A percentile compares a stretch with the other conserved stretches of the same genome.
Conservation (phyloP, 306 rosid genomes). For the Quercus cerris region DNA sequence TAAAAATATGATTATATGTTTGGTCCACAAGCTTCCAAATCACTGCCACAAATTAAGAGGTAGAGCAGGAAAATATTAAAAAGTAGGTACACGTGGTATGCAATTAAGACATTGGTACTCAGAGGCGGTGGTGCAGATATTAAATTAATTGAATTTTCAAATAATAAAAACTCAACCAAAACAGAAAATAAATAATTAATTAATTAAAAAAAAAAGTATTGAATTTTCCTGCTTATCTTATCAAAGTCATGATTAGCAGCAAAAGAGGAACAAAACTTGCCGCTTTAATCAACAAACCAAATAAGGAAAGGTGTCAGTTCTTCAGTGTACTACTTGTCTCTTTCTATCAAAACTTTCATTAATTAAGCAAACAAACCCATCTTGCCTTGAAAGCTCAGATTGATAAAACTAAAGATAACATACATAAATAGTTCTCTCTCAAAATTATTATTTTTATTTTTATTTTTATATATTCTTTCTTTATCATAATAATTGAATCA, state of each 20-base stretch:
- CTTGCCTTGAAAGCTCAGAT: constrained; percentile 57
- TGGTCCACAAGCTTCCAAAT: constrained; percentile 19
- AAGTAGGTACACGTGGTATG: not conserved
- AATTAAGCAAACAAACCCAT: constrained; percentile 25
- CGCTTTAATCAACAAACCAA: constrained; percentile 42
- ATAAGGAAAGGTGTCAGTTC: constrained; percentile 33
- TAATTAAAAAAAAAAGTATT: not conserved
- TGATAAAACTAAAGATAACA: not conserved
- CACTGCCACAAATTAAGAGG: constrained; percentile 8
- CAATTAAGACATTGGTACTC: not conserved
- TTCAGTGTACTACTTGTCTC: constrained; percentile 9
- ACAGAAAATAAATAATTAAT: too few relatives aligned
- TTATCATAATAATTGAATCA: not conserved
- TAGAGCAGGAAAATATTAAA: not conserved
- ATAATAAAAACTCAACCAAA: not conserved
- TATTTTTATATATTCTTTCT: not conserved
- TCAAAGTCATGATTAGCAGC: constrained; percentile 22
- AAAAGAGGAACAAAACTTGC: constrained; percentile 29
- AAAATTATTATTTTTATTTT: not conserved
- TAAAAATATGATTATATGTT: not conserved
- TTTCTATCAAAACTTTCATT: constrained; percentile 20
- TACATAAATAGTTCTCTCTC: not conserved
- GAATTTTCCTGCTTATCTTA: constrained; percentile 1
- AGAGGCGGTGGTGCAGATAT: not conserved
- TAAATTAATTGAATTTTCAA: not conserved